Base-by-base conservation (phyloP, 2,329 filamentous ascomycete genomes). In the Colletotrichum sublineola region DNA sequence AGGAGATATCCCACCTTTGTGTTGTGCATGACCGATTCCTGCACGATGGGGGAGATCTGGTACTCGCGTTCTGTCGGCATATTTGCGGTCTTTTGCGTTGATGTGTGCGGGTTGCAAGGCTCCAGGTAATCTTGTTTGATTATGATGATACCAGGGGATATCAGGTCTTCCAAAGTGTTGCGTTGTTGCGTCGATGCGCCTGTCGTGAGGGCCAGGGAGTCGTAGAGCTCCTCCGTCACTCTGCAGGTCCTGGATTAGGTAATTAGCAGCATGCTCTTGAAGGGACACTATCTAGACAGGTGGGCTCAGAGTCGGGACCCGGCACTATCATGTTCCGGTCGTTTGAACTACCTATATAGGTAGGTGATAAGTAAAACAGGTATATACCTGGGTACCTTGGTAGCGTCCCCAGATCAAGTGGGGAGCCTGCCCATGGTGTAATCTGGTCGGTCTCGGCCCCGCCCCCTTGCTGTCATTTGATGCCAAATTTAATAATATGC, bases 11-110 rank as follows among this genome's bases (percentile, higher is more conserved):
- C 78, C 81, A 94, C 94, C 87, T 92, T 92, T 71, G 91, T 91
- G 85, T 97, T 97, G 86, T 96, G 93, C 78, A 93, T 84, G 58
- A 96, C 87, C 75, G 93, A 94, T 80, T 95, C 93, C 75, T 89
- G 90, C 77, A 96, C 94, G 67, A 96, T 90, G 38, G 94, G 94
- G 72, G 89, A 86, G 79, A 95, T 91, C 78, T 93, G 91, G 75
- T 93, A 86, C 76, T 95, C 91, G 69, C 88, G 88, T 86, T 96
- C 94, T 76, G 92, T 89, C 70, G 89, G 82, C 90, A 94, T 93
- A 68, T 77, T 84, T 79, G 79, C 78, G 74, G 76, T 71, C 48
- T 72, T 31, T 24, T 29, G 18, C 29, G 31, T 63, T 12, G 6
- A 6, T 20, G 20, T 36, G 46, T 50, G 29, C 31, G 36, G n/a